Conservation (phyloP, 2,329 filamentous ascomycete genomes). For the Sporothrix humicola region DNA sequence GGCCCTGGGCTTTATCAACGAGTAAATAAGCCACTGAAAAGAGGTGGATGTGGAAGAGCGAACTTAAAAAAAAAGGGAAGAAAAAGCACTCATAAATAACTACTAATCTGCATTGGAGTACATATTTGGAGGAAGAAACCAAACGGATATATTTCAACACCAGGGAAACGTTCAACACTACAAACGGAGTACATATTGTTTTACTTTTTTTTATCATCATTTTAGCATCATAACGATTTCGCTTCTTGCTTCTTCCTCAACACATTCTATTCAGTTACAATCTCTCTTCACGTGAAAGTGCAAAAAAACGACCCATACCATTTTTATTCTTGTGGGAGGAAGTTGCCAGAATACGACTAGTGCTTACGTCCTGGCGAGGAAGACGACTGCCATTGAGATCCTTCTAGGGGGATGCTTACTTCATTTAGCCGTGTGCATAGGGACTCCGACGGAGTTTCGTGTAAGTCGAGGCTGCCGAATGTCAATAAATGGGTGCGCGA, state of each 20-base stretch:
- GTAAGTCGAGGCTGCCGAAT: constrained; percentile 11
- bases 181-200: constrained; percentile 25
- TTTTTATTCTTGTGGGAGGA: neutral
- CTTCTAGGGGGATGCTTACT: neutral
- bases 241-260: constrained; percentile 4
- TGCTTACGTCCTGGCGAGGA: constrained; percentile 3
- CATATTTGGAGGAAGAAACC: constrained; percentile 5
- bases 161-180: constrained; percentile 33
- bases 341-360: neutral
- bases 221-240: constrained; percentile 9
- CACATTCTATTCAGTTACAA: neutral
- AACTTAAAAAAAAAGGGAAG: neutral
- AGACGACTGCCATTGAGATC: neutral
- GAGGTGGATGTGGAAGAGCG: neutral
- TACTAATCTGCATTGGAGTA: constrained; percentile 23
- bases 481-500: neutral
- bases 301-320: no score
- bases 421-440: neutral
- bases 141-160: constrained; percentile 32
- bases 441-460: neutral
- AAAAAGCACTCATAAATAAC: constrained; percentile 13
- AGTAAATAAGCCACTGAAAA: constrained; percentile 39
- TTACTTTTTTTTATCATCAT: neutral
- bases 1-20: constrained; percentile 75
- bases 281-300: neutral